Conservation (phyloP, 345 rosid genomes). For the Eucalyptus camaldulensis region DNA sequence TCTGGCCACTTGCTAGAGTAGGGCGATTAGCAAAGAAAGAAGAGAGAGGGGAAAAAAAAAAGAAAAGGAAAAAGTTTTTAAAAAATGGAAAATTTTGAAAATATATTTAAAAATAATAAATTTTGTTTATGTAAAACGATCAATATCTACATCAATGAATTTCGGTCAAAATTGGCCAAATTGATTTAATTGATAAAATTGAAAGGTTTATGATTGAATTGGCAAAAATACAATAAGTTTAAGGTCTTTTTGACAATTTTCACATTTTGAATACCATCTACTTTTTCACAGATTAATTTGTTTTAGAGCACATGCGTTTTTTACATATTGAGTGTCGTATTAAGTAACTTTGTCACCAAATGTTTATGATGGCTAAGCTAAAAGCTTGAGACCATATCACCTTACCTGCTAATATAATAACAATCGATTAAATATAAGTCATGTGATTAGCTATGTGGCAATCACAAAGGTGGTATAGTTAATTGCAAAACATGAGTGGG, state of each 20-base stretch:
- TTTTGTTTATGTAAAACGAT: too few species aligned
- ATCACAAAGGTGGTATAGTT: not conserved
- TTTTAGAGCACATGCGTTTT: not conserved
- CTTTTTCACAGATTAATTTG: not conserved
- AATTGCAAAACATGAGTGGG: not conserved
- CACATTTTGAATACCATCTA: not conserved
- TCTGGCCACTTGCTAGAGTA: accelerated
- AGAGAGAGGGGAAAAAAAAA: too few species aligned
- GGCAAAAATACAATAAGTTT: accelerated
- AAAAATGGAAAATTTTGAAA: too few species aligned
- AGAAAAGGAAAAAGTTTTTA: too few species aligned
- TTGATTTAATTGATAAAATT: too few species aligned
- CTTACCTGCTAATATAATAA: not conserved
- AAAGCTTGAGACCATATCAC: not conserved
- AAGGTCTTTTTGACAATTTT: accelerated
- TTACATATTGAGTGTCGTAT: not conserved
- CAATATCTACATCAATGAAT: accelerated
- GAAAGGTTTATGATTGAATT: accelerated
- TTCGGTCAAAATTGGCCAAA: accelerated
- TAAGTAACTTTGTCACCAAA: not conserved
- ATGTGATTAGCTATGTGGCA: not conserved
- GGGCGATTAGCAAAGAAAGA: too few species aligned
- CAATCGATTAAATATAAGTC: not conserved
- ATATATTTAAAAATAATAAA: too few species aligned
- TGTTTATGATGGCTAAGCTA: not conserved